Conservation (phyloP, 768 basidiomycete species). For the Mycena polygramma region DNA sequence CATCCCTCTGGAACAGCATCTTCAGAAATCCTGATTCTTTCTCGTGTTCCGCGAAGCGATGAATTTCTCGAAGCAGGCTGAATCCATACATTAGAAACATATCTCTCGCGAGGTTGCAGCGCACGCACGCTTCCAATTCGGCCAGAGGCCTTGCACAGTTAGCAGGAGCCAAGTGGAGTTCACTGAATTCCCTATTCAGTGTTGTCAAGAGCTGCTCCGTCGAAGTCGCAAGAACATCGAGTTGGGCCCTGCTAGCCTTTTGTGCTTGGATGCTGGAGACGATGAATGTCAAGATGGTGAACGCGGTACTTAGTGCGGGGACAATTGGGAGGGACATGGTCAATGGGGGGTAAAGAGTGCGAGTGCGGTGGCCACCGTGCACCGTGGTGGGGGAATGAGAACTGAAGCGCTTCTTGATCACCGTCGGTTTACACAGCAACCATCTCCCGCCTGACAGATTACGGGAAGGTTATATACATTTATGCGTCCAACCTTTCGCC, state of each 20-base stretch:
- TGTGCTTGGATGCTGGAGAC: constrained; percentile 1
- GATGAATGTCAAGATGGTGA: constrained; percentile 8
- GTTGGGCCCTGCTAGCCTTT: constrained; percentile 12
- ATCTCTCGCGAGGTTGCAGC: not conserved
- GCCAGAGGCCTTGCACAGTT: constrained; percentile 10
- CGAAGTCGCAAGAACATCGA: constrained; percentile 2
- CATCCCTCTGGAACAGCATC: constrained; percentile 10
- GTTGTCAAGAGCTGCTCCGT: constrained; percentile 18
- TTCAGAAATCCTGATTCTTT: constrained; percentile 10
- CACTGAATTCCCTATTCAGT: constrained; percentile 19
- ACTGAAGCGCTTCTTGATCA: too few species aligned
- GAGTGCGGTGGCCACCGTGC: too few species aligned
- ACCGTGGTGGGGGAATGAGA: too few species aligned
- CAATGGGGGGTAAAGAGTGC: too few species aligned
- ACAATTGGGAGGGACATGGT: constrained; percentile 1
- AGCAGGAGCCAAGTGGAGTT: not conserved
- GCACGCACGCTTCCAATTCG: constrained; percentile 10
- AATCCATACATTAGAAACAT: not conserved
- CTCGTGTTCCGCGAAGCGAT: constrained; percentile 15
- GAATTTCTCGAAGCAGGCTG: constrained; percentile 22
- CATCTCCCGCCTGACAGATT: too few species aligned
- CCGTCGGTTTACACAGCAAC: too few species aligned
- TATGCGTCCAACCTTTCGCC: too few species aligned
- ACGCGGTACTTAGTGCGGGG: constrained; percentile 1
- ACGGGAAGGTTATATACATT: too few species aligned